A percentile compares a stretch with the other conserved stretches of the same genome.
phyloP scores from a whole-genome alignment of 257 asterid species.

The Gentiana straminea region DNA sequence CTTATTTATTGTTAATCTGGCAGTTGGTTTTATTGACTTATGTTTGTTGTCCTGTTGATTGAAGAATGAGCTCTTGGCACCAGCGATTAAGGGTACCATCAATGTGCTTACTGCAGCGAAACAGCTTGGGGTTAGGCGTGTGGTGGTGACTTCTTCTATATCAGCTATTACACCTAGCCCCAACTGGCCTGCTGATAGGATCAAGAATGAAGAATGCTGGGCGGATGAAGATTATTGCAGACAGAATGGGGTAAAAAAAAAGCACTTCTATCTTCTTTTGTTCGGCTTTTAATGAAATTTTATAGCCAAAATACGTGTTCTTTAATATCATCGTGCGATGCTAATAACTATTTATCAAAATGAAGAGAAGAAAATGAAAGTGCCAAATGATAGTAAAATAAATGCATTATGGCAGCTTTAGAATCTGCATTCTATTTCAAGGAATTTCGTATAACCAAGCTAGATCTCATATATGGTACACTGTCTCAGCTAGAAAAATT shows the following conservation, averaged over 20 bases:
- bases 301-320: too few species aligned
- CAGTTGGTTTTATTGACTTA: background rate
- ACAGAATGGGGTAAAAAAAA: constrained; percentile 46
- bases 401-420: too few species aligned
- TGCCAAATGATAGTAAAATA: too few species aligned
- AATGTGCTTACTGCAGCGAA: constrained; percentile 90
- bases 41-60: constrained; percentile 2
- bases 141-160: constrained; percentile 75
- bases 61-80: constrained; percentile 61
- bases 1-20: background rate
- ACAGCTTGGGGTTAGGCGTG: constrained; percentile 70
- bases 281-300: too few species aligned
- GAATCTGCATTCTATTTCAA: too few species aligned
- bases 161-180: constrained; percentile 67
- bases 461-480: too few species aligned
- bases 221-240: constrained; percentile 75
- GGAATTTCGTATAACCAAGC: too few species aligned
- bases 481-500: too few species aligned
- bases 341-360: too few species aligned
- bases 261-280: too few species aligned
- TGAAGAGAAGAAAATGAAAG: too few species aligned
- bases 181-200: constrained; percentile 52
- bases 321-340: too few species aligned
- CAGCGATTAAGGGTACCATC: constrained; percentile 75
- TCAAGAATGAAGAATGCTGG: constrained; percentile 86